Percentiles rank a stretch among this genome's conserved stretches.
phyloP scores from a whole-genome alignment of 805 yeast species.

The Saccharomycopsis amapae region DNA sequence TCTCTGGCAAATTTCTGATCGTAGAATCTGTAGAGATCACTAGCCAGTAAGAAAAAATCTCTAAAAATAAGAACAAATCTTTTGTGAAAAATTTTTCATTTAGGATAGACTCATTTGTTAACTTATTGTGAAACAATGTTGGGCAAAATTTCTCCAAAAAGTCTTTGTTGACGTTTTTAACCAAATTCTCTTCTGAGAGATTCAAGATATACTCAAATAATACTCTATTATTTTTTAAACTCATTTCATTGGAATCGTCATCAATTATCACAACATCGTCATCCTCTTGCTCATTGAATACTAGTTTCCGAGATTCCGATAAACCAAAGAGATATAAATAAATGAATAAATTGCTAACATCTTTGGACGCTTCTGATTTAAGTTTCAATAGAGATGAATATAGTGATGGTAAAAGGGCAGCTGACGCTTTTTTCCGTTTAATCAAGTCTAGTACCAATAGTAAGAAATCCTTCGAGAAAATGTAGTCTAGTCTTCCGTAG shows the following conservation, averaged over 20 bases:
- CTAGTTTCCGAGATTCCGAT: slow-evolving; percentile 28
- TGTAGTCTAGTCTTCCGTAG: slow-evolving; percentile 2
- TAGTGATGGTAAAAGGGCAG: slow-evolving; percentile 25
- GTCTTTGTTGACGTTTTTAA: slow-evolving; percentile 19
- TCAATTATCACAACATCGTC: slow-evolving; percentile 19
- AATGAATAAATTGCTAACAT: slow-evolving; percentile 26
- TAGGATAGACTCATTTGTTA: neutral
- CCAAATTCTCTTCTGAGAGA: slow-evolving; percentile 2
- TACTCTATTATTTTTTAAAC: slow-evolving; percentile 2
- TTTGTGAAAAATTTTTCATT: slow-evolving; percentile 24
- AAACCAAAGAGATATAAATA: slow-evolving; percentile 33
- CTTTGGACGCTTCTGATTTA: slow-evolving; percentile 33
- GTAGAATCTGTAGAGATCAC: slow-evolving; percentile 62
- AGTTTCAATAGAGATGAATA: slow-evolving; percentile 31
- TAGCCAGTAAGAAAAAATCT: slow-evolving; percentile 59
- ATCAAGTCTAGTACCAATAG: slow-evolving; percentile 6
- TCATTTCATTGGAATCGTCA: slow-evolving; percentile 16
- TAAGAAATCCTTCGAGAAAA: slow-evolving; percentile 16
- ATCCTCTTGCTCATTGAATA: slow-evolving; percentile 21
- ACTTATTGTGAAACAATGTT: neutral
- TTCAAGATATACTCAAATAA: slow-evolving; percentile 12
- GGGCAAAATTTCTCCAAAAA: slow-evolving; percentile 18
- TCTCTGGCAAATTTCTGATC: slow-evolving; percentile 24
- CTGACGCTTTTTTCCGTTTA: slow-evolving; percentile 11
- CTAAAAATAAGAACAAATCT: slow-evolving; percentile 45